These are phyloP conservation scores for Heterobasidion annosum DNA, from an alignment of 1,284 basidiomycete genomes.

Conservation along the genomic window DNA sequence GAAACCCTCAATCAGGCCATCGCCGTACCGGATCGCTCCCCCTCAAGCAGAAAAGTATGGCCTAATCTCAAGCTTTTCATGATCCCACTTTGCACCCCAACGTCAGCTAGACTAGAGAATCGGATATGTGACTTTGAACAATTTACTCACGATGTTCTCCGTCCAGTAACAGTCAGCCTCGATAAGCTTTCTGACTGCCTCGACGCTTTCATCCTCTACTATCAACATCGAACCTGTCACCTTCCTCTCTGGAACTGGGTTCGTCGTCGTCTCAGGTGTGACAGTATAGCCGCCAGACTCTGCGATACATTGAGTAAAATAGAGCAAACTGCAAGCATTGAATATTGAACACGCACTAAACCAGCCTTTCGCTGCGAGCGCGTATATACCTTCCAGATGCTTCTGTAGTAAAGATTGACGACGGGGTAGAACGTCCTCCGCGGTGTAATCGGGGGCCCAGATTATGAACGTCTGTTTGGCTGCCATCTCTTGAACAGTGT, in stretches of 20 bases:
- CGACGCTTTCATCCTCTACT: background rate
- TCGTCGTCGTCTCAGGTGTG: background rate
- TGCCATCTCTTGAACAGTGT: background rate
- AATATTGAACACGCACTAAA: background rate
- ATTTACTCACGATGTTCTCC: background rate
- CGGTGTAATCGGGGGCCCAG: background rate
- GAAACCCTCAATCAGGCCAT: background rate
- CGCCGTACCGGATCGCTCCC: background rate
- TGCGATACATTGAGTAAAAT: background rate
- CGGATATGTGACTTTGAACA: background rate
- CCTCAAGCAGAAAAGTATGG: background rate
- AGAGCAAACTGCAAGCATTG: background rate
- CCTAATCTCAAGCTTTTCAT: background rate
- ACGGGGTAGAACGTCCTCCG: background rate
- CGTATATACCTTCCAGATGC: background rate
- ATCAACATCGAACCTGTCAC: background rate
- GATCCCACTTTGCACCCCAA: background rate
- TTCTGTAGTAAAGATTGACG: background rate
- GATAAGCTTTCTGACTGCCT: background rate
- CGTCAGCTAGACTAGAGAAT: too few relatives aligned
- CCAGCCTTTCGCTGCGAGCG: background rate
- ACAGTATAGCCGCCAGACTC: background rate
- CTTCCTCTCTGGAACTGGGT: background rate
- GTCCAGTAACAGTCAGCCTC: background rate
- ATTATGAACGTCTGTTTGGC: background rate